Base-by-base conservation (phyloP, 129 eudicot species). In the Solidago caesia region DNA sequence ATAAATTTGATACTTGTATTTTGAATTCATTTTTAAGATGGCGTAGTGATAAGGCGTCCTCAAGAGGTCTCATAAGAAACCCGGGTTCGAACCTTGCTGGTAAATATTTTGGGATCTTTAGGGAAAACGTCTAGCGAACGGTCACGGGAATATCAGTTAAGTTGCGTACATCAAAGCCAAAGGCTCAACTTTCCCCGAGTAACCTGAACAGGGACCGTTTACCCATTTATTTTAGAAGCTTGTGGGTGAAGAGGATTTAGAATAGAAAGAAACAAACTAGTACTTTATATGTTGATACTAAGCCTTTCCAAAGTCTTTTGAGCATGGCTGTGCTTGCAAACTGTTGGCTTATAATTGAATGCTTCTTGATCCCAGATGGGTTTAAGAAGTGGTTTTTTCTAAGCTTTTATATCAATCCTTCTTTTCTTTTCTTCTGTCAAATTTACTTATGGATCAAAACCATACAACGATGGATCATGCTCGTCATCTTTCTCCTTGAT, bases 301-400 rank as follows among this genome's bases (percentile, higher is more conserved):
- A 27, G 49, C 14, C 43, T 3, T 66, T 12, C 29, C 25, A 46
- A 8, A 46, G 70, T 70, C 76, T 64, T 60, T 49, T 71, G 46
- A 73, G 73, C 76, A 89, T 89, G 92, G 88, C 83, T 80, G 43
- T 82, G 72, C 85, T 84, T 48, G 85, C 88, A 16, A 76, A 77
- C 56, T 89, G 89, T 78, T 89, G 92, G 96, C 72, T 89, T 64
- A 62, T 89, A 16, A 21, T 84, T 14, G 92, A 89, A 84, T 7
- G 4, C 69, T 62, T 6, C 62, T 68, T 89, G 76, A 78, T 89
- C 77, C 89, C 89, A 77, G 25, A 89, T 69, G 96, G 89, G 47
- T 84, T 57, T 55, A 72, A 27, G 47, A 87, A 81, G 51, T 89
- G 85, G 89, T 82, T 75, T 70, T 78, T 27, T 61, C 71, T 89